Evolutionary conservation across 768 basidiomycete genomes (phyloP).

Genomic region (Macrolepiota albuminosa): DNA sequence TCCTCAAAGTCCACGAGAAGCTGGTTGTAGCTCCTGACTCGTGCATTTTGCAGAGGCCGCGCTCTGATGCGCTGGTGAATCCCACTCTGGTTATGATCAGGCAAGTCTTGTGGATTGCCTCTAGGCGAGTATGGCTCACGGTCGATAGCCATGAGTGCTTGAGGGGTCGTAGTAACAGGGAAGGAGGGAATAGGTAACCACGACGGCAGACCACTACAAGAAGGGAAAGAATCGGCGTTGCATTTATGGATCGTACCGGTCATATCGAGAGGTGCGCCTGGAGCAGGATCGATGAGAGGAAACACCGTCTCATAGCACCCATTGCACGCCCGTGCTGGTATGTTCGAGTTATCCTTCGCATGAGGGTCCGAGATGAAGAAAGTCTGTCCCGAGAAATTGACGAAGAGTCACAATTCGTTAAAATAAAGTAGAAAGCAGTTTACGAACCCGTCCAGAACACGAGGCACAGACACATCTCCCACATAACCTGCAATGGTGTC

Average conservation of each 20-base stretch:
- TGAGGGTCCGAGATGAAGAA: slow-evolving; percentile 71
- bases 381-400: slow-evolving; percentile 44
- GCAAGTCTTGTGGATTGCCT: slow-evolving; percentile 10
- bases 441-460: slow-evolving; percentile 72
- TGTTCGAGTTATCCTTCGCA: slow-evolving; percentile 35
- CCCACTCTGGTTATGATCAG: slow-evolving; percentile 10
- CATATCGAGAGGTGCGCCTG: slow-evolving; percentile 11
- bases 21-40: slow-evolving; percentile 63
- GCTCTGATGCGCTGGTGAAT: slow-evolving; percentile 22
- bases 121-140: slow-evolving; percentile 15
- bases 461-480: slow-evolving; percentile 81
- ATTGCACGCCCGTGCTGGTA: slow-evolving; percentile 78
- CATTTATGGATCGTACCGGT: slow-evolving; percentile 8
- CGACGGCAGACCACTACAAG: slow-evolving; percentile 47
- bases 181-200: slow-evolving; percentile 57
- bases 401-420: neutral
- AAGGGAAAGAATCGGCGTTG: slow-evolving; percentile 37
- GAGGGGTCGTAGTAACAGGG: slow-evolving; percentile 31
- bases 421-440: neutral
- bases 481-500: slow-evolving; percentile 86
- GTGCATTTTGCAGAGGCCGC: slow-evolving; percentile 29
- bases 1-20: slow-evolving; percentile 60
- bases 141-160: slow-evolving; percentile 47
- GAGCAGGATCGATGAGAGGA: slow-evolving; percentile 44
- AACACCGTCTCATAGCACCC: slow-evolving; percentile 87